A percentile compares a stretch with the other conserved stretches of the same genome.
These are phyloP conservation scores for Debaryomycetaceae sp. DNA, from an alignment of 1,139 yeast species.

Conservation along the genomic window DNA sequence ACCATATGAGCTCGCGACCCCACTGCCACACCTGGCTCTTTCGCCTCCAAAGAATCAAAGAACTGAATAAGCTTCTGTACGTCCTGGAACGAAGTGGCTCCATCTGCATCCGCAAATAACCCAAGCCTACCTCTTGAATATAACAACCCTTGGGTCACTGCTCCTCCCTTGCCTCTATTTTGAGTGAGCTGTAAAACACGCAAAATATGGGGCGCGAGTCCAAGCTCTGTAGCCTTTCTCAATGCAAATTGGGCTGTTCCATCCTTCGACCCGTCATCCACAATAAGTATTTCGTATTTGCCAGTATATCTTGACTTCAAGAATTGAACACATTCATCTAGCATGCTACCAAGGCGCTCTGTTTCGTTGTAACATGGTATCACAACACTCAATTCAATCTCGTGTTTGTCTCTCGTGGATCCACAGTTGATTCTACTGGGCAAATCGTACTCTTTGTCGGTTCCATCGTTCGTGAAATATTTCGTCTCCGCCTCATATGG, in stretches of 20 bases:
- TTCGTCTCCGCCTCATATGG: slow-evolving; percentile 49
- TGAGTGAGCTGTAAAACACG: slow-evolving; percentile 64
- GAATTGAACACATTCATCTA: slow-evolving; percentile 68
- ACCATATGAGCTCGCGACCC: slow-evolving; percentile 98
- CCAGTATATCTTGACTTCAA: slow-evolving; percentile 34
- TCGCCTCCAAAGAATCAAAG: slow-evolving; percentile 24
- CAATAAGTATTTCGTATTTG: slow-evolving; percentile 73
- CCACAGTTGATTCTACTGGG: slow-evolving; percentile 23
- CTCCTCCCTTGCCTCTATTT: slow-evolving; percentile 97
- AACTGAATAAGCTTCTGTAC: slow-evolving; percentile 49
- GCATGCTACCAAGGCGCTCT: slow-evolving; percentile 65
- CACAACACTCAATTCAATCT: slow-evolving; percentile 64
- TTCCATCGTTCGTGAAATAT: slow-evolving; percentile 41
- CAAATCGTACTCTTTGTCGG: slow-evolving; percentile 17
- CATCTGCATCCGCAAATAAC: slow-evolving; percentile 96
- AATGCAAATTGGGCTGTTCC: slow-evolving; percentile 75
- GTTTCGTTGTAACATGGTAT: slow-evolving; percentile 92
- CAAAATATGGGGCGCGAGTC: slow-evolving; percentile 55
- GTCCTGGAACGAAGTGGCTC: slow-evolving; percentile 84
- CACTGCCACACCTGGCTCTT: slow-evolving; percentile 62
- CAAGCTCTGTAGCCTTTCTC: slow-evolving; percentile 51
- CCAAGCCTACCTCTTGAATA: slow-evolving; percentile 69
- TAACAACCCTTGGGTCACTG: slow-evolving; percentile 90
- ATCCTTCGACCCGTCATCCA: slow-evolving; percentile 90
- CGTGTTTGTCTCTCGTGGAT: slow-evolving; percentile 29